Conservation (phyloP, 2,329 filamentous ascomycete genomes). For the Colletotrichum phormii region DNA sequence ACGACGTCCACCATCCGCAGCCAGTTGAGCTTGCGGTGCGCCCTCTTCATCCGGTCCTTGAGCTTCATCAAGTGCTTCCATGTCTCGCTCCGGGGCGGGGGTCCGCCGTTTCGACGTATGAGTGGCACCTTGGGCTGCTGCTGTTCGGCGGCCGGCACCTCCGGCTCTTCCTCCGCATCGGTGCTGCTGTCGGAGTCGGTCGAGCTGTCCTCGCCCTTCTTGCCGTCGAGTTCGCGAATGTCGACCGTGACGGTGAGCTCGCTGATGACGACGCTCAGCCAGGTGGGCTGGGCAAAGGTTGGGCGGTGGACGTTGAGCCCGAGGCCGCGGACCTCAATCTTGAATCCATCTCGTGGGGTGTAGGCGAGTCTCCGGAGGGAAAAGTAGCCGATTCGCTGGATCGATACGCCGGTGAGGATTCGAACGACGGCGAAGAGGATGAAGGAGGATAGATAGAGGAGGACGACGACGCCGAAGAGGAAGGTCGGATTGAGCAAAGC, state of each 20-base stretch:
- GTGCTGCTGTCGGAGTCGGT: conserved; percentile 44
- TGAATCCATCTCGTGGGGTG: conserved; percentile 87
- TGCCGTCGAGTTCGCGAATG: conserved; percentile 71
- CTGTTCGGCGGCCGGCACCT: conserved; percentile 11
- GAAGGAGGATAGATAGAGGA: conserved; percentile 92
- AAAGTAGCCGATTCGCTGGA: conserved; percentile 93
- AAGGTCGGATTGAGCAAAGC: conserved; percentile 81
- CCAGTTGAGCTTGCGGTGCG: conserved; percentile 91
- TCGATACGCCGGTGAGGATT: conserved; percentile 92
- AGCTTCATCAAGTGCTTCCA: conserved; percentile 83
- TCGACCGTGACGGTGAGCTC: conserved; percentile 90
- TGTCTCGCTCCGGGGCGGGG: conserved; percentile 71
- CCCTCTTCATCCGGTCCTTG: conserved; percentile 86
- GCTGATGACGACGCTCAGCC: conserved; percentile 89
- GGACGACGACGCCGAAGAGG: conserved; percentile 84
- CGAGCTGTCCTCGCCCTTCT: conserved; percentile 51
- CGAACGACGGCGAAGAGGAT: conserved; percentile 93
- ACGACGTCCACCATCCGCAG: conserved; percentile 90
- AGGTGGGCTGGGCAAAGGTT: conserved; percentile 96
- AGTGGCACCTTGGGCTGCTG: conserved; percentile 33
- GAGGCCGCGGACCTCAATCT: conserved; percentile 88
- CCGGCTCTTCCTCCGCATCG: conserved; percentile 35
- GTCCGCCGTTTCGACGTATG: conserved; percentile 44
- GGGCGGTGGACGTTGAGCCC: conserved; percentile 91
- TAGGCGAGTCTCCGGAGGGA: conserved; percentile 92